Base-by-base conservation (phyloP, 768 basidiomycete genomes). In the Suillus luteus region DNA sequence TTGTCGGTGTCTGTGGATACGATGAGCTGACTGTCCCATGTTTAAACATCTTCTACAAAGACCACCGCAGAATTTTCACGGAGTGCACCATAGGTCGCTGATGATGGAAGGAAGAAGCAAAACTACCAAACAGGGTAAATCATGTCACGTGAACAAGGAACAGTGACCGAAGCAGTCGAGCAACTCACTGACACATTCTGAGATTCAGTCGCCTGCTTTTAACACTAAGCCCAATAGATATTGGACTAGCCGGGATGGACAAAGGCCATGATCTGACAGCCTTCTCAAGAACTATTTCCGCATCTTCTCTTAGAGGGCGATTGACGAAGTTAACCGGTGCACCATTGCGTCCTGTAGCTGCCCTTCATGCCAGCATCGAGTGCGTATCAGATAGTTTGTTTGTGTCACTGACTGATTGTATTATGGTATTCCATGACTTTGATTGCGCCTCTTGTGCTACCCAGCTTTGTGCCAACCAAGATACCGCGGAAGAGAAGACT, bases 401-500 rank as follows among this genome's bases (percentile, higher is more conserved):
- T 38, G 59, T 17, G 24, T 54, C 33, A 8, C 52, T 59, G 31
- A 49, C 35, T 61, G 31, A 27, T 48, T 33, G 17, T 58, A 14
- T 49, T 14, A 17, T 31, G 11, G 54, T 10, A 22, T 35, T 52
- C 10, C 49, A 64, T 33, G 5, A 60, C 49, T 62, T 1, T 5
- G 10, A 22, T 33, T 31, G 22, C 64, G 17, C 61, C 37, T 60
- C 49, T 33, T 43, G 41, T 55, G 37, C 8, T 46, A 51, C 27
- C 19, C 66, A 92, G 91, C 59, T 97, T 95, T 72, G 95, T 89
- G 1, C 95, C 95, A 0, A 84, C 93, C 9, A 85, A 86, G 70
- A 90, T 98, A 70, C 96, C 96, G 17, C 84, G 88, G 65, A 90
- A 90, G 75, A 84, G 95, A 68, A 82, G 95, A 69, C 74, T 96